Evolutionary conservation across 2,329 filamentous ascomycete species (phyloP), one percentile per base, ranked within the genome.

Genomic region (Colletotrichum echinochloae): DNA sequence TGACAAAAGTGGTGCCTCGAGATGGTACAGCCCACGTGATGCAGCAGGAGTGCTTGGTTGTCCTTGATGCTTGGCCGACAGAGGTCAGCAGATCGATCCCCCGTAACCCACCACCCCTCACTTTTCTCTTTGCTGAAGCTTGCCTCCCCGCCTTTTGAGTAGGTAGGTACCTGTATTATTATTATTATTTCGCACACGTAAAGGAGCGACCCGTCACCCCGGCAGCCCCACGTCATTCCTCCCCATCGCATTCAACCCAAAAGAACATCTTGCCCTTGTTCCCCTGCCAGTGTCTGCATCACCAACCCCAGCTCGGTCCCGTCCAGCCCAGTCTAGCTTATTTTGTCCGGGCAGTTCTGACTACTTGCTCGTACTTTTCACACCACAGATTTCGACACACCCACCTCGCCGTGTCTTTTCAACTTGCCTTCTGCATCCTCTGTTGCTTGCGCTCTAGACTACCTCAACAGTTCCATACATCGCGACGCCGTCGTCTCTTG

Each of bases 201-300:
- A 46, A 60, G 52, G 28, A 44, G 52, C 52, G 44, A 26, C 57
- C 59, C 44, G 64, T 68, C 23, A 63, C 68, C 68, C 64, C 57
- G 59, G 68, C 68, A 71, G 68, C 68, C 56, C 52, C 68, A 71
- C 64, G 68, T 71, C 68, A 71, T 71, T 71, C 51, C 26, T 63
- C 62, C 46, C 39, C 30, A 30, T 60, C 30, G 26, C 39, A 46
- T 20, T 60, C 33, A 49, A 60, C 60, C 37, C 37, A 28, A 65
- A 49, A 23, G 51, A 37, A 37, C 30, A 33, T 55, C 51, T 55
- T 60, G 11, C 23, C 48, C 18, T 30, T 44, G n/a, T 8, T 60
- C 33, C 30, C n/a, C 7, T 56, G 23, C 52, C n/a, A 0, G 20
- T 44, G 26, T 16, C 49, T 64, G 35, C 49, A 64, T 55, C n/a